Conservation (phyloP, 2,329 filamentous ascomycete genomes). For the Parastagonospora avenae region DNA sequence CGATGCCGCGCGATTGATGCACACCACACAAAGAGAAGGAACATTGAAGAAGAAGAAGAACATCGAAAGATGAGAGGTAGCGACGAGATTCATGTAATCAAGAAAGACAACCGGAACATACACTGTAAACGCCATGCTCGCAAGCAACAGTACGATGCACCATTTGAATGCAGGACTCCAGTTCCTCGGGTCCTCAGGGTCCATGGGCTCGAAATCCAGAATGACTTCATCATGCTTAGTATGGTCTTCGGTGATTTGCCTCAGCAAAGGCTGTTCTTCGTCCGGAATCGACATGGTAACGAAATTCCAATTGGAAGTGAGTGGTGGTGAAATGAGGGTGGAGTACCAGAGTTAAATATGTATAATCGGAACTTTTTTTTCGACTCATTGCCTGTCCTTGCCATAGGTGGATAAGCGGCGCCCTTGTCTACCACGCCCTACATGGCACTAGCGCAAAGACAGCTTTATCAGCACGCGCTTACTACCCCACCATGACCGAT, state of each 20-base stretch:
- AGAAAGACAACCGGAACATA: slow-evolving; percentile 14
- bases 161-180: slow-evolving; percentile 40
- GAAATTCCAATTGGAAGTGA: not conserved
- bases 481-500: too few relatives aligned
- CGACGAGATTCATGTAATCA: not conserved
- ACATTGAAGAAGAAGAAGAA: too few relatives aligned
- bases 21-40: too few relatives aligned
- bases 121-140: slow-evolving; percentile 44
- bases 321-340: not conserved
- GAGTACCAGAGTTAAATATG: not conserved
- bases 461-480: not conserved
- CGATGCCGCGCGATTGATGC: too few relatives aligned
- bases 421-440: not conserved
- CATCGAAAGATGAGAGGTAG: too few relatives aligned
- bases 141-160: slow-evolving; percentile 40
- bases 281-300: slow-evolving; percentile 24
- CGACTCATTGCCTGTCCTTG: not conserved
- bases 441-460: not conserved
- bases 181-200: slow-evolving; percentile 37
- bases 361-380: not conserved
- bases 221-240: slow-evolving; percentile 25
- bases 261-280: slow-evolving; percentile 39
- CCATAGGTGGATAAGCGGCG: not conserved
- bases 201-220: slow-evolving; percentile 36
- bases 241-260: slow-evolving; percentile 22